A percentile compares a stretch with the other conserved stretches of the same genome.
These are phyloP conservation scores for Clonostachys chloroleuca DNA, from an alignment of 2,329 filamentous ascomycete species.

Conservation along the genomic window DNA sequence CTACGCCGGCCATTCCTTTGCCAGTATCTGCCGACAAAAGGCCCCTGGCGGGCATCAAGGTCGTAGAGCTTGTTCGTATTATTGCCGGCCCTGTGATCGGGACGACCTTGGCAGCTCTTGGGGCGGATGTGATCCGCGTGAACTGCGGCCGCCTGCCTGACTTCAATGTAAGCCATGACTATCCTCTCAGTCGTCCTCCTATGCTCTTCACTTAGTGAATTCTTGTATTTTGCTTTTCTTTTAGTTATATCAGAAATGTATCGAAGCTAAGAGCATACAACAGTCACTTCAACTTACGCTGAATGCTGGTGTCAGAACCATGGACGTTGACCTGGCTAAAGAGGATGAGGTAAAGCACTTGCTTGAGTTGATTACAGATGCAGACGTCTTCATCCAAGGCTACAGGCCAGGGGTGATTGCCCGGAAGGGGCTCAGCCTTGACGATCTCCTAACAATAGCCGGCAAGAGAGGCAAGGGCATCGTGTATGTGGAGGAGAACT, in stretches of 20 bases:
- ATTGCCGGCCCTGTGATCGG: conserved; percentile 41
- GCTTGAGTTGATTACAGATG: conserved; percentile 33
- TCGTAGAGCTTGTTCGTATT: conserved; percentile 40
- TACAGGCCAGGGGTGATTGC: conserved; percentile 43
- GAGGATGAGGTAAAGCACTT: conserved; percentile 9
- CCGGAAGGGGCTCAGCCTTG: conserved; percentile 35
- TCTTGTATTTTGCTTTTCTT: no score
- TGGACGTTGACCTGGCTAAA: no score
- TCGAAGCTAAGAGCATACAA: no score
- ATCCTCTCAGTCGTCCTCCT: no score
- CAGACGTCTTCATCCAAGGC: conserved; percentile 44
- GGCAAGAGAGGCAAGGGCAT: conserved; percentile 27
- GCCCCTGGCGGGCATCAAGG: conserved; percentile 40
- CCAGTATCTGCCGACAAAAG: conserved; percentile 11
- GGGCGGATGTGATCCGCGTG: conserved; percentile 40
- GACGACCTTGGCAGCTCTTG: conserved; percentile 34
- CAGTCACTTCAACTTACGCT: no score
- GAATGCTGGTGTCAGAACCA: no score
- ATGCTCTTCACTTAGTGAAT: no score
- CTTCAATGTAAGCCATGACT: no score
- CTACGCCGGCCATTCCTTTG: conserved; percentile 41
- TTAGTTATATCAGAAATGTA: no score
- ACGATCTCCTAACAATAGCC: conserved; percentile 36
- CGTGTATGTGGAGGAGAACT: conserved; percentile 46
- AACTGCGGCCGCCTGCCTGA: conserved; percentile 26